A percentile compares a stretch with the other conserved stretches of the same genome.
phyloP scores from a whole-genome alignment of 768 basidiomycete genomes.

The Termitomyces sp. region DNA sequence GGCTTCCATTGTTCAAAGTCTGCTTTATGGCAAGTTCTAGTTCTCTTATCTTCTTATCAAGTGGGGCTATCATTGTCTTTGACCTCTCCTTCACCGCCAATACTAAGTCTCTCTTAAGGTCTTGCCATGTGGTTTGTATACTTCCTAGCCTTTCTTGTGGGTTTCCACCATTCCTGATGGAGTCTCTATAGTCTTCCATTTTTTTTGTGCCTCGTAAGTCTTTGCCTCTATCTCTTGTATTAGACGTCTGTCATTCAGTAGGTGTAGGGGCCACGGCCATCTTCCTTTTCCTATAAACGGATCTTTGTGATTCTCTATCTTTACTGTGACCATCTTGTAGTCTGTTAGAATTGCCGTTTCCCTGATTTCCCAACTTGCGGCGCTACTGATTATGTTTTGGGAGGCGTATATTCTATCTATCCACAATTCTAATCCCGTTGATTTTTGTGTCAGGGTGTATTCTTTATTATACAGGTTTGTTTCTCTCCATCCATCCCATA shows the following conservation, averaged over 20 bases:
- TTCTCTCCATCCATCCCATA: too few species aligned
- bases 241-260: not conserved
- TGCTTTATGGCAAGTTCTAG: fast-evolving
- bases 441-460: too few species aligned
- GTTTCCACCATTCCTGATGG: too few species aligned
- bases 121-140: not conserved
- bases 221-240: not conserved
- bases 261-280: not conserved
- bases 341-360: not conserved
- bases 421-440: not conserved
- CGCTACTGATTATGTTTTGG: not conserved
- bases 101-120: not conserved
- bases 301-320: not conserved
- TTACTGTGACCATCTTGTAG: not conserved
- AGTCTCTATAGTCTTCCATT: too few species aligned
- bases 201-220: too few species aligned
- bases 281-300: not conserved
- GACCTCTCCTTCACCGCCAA: not conserved
- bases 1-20: fast-evolving
- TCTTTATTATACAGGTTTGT: too few species aligned
- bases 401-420: not conserved
- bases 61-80: not conserved
- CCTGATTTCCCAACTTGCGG: not conserved
- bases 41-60: not conserved
- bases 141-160: too few species aligned